Base-by-base conservation (phyloP, 306 rosid species). In the Alnus glutinosa region DNA sequence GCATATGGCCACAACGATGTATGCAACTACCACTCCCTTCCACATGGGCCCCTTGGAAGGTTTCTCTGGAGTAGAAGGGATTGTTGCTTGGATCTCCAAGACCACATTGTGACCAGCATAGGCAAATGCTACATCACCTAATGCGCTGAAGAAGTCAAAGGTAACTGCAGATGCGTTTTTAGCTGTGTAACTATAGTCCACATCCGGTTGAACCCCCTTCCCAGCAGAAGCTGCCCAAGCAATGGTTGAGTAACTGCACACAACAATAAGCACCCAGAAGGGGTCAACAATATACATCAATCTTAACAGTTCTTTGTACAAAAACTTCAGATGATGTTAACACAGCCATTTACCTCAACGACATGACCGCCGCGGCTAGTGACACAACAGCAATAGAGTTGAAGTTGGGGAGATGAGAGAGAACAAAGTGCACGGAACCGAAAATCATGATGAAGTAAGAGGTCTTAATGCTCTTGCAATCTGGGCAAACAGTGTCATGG, bases 11-110 rank as follows among this genome's bases (percentile, higher is more conserved):
- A 94, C 98, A 9, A 91, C 93, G 2, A 89, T 0, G 58, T 94
- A 94, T 4, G 98, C 97, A 44, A 87, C 85, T 3, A 90, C 0
- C 1, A 82, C 94, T 18, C 98, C 98, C 71, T 66, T 90, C 98
- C 98, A 94, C 98, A 94, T 90, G 1, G 98, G 93, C 18, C 80
- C 90, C 81, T 90, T 94, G 11, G 98, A 92, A 50, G 97, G 98
- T 4, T 79, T 83, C 14, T 94, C 93, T 0, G 90, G 88, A 0
- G 97, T 84, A 0, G 97, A 92, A 37, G 98, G 98, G 16, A 94
- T 94, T 6, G 98, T 94, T 57, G 97, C 97, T 72, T 94, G 97
- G 79, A 94, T 94, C 80, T 94, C 98, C 59, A 94, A 34, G 37
- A 89, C 98, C 49, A 94, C 94, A 30, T 86, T 94, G 85, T 94